Percentiles rank a stretch among this genome's conserved stretches.
Evolutionary conservation across 2,329 filamentous ascomycete genomes (phyloP).

Genomic region (Aspergillus caelatus): DNA sequence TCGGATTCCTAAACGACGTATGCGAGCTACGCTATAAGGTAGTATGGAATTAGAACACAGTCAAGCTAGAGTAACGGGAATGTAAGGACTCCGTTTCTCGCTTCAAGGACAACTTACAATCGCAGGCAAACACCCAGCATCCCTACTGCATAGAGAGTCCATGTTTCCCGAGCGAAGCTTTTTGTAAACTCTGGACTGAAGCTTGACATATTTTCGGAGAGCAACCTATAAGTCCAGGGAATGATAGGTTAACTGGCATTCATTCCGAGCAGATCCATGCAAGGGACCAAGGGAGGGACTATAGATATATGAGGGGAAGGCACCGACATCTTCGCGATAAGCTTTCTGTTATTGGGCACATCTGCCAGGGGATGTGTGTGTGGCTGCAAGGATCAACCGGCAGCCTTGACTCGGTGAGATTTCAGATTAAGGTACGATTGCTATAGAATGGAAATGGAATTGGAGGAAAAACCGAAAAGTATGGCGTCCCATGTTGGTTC

Average conservation of each 20-base stretch:
- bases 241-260: slow-evolving; percentile 13
- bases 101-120: slow-evolving; percentile 38
- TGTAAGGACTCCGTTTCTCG: slow-evolving; percentile 14
- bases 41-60: slow-evolving; percentile 4
- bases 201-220: slow-evolving; percentile 30
- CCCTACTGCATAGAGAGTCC: slow-evolving; percentile 44
- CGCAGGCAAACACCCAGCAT: slow-evolving; percentile 39
- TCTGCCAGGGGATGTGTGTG: background rate
- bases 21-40: slow-evolving; percentile 38
- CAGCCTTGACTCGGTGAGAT: background rate
- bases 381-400: background rate
- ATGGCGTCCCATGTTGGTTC: background rate
- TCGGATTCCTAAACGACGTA: slow-evolving; percentile 49
- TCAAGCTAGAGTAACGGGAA: background rate
- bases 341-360: background rate
- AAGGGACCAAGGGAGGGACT: slow-evolving; percentile 2
- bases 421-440: background rate
- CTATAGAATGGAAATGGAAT: background rate
- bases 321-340: slow-evolving; percentile 2
- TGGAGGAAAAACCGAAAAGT: background rate
- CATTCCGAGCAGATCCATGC: slow-evolving; percentile 1
- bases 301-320: slow-evolving; percentile 3
- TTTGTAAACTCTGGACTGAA: slow-evolving; percentile 30
- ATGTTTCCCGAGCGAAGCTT: slow-evolving; percentile 41
- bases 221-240: slow-evolving; percentile 21